Evolutionary conservation across 2,329 filamentous ascomycete genomes (phyloP), one percentile per base, ranked within the genome.

Genomic region (Sporothrix protearum): DNA sequence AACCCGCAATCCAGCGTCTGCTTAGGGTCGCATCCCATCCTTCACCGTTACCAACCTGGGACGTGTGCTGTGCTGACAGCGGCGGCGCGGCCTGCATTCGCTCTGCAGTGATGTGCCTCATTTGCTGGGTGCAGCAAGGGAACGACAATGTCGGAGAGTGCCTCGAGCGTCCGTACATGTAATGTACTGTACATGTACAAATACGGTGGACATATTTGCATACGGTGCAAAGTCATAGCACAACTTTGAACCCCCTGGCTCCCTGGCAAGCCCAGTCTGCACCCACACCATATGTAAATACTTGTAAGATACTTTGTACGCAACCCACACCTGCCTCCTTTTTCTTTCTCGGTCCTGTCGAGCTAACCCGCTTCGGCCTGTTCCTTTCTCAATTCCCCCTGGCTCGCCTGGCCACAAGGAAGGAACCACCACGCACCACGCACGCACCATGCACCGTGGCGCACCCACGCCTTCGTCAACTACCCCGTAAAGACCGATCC

Each of bases 291-390:
- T n/a, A n/a, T n/a, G n/a, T n/a, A n/a, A n/a, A n/a, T n/a, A n/a
- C n/a, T n/a, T n/a, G n/a, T n/a, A n/a, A n/a, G n/a, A n/a, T n/a
- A n/a, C n/a, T n/a, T n/a, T n/a, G n/a, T 36, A 55, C 36, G 3
- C 36, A 59, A 53, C 71, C 36, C 59, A 63, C 64, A 63, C 47
- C 71, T 49, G 51, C 66, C 55, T 55, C 53, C 51, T 55, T 64
- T 64, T 39, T 22, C 55, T 53, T 68, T 22, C 22, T 47, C 25
- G 28, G 33, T 28, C 39, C 49, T 69, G n/a, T 30, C 42, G 45
- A 55, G 36, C 71, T 71, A 71, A 39, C 70, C 66, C 39, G 47
- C 71, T 71, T 69, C 55, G 47, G 71, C 55, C 45, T 59, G 25
- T 59, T 39, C 45, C 19, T 49, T 36, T 16, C 25, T 49, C 28